Conservation (phyloP, 2,329 filamentous ascomycete species). For the Calonectria pauciramosa region DNA sequence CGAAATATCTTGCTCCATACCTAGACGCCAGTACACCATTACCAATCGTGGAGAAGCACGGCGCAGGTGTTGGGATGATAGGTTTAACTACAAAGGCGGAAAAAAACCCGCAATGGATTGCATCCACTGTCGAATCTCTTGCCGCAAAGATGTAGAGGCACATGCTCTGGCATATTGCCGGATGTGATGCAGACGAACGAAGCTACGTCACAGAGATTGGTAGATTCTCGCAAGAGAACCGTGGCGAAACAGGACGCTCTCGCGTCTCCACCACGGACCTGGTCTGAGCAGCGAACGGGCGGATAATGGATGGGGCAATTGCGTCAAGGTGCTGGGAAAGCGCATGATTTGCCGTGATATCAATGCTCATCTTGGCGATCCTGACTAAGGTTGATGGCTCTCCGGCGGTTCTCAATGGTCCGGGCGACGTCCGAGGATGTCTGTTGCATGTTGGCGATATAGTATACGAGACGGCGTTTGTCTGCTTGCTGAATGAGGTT, state of each 20-base stretch:
- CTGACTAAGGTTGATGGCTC: conserved; percentile 8
- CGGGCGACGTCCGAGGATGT: background rate
- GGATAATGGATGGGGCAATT: conserved; percentile 16
- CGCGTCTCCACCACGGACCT: conserved; percentile 15
- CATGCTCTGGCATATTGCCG: conserved; percentile 3
- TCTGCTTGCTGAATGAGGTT: conserved; percentile 12
- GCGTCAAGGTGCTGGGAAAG: conserved; percentile 22
- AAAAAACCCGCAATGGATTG: conserved; percentile 20
- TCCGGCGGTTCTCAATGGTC: background rate
- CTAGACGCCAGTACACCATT: conserved; percentile 1
- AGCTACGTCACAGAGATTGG: conserved; percentile 40
- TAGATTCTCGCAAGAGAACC: conserved; percentile 31
- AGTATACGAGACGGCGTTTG: background rate
- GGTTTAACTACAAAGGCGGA: background rate
- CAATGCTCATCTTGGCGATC: conserved; percentile 28
- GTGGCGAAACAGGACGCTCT: conserved; percentile 17
- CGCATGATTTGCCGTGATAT: conserved; percentile 17
- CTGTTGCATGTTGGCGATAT: background rate
- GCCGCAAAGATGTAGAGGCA: background rate
- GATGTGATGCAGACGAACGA: conserved; percentile 26
- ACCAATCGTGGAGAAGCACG: conserved; percentile 21
- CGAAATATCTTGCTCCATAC: conserved; percentile 22
- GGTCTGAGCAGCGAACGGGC: conserved; percentile 25
- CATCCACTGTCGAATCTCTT: background rate
- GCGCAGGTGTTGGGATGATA: conserved; percentile 12